Evolutionary conservation across 202 grass and related monocot species (phyloP), one percentile per base, ranked within the genome.

Genomic region (Bolboschoenoplectus hybrid): DNA sequence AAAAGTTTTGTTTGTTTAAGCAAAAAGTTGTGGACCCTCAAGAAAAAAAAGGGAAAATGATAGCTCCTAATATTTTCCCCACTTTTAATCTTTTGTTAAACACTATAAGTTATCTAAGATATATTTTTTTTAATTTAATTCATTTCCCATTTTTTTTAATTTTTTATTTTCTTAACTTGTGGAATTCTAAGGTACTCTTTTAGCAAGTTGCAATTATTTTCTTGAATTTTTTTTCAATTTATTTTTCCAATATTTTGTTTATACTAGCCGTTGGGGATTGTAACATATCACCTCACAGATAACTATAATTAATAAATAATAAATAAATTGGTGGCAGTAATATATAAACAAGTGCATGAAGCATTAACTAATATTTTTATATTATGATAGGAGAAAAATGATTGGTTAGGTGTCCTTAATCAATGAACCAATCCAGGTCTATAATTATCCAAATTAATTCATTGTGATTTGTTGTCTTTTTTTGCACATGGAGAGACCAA

Each of bases 401-500:
- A 84, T 84, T 70, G 63, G 62, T 84, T 84, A 84, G 81, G 63
- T 84, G 38, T 70, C 20, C 10, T 65, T 52, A 53, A 70, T 84
- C 45, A 55, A 55, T 67, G 81, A 69, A 52, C 63, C 63, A 84
- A 3, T 84, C 26, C 46, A 49, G 53, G 63, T 9, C 4, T 52
- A 84, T 69, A 70, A 11, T 67, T 84, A 46, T 83, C 81, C n/a
- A 66, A 62, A 82, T 66, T 82, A 82, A 34, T 65, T 66, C 3
- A 64, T 45, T 19, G 35, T 47, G 26, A 82, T 82, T 44, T 45
- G 43, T 41, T 63, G n/a, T 5, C 79, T 12, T 20, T 3, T 3
- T 45, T 1, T 45, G 58, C 79, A 82, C 61, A 64, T 61, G 55
- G 79, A 47, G 17, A 10, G 4, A 65, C 45, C 17, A 82, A 64